Evolutionary conservation across 1,284 basidiomycete species (phyloP), one percentile per base, ranked within the genome.

Genomic region (Sutorius eximius): DNA sequence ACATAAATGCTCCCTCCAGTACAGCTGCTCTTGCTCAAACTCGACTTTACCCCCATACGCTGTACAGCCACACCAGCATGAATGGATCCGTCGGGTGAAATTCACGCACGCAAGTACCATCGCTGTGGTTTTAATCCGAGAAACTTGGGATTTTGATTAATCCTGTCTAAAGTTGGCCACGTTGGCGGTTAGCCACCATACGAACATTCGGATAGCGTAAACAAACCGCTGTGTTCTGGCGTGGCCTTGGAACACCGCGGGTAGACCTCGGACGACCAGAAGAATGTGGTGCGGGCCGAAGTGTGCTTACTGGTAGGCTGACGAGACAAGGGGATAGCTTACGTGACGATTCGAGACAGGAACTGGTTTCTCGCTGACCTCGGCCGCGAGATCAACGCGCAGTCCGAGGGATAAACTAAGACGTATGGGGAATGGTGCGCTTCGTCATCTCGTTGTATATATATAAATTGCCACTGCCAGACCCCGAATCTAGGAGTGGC

Each of bases 91-190:
- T 27, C 24, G 24, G 24, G 5, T 5, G 24, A 27, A 5, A 27
- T 27, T 27, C 24, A 27, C 5, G 5, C 24, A 27, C 5, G 5
- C 24, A 49, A 24, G 58, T 49, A 16, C 49, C 41, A 12, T 45
- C 59, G 7, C 46, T 37, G 13, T 46, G 41, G 38, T 32, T 42
- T 29, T 43, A 58, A 34, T 58, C 27, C 24, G 44, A 58, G 37
- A 58, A 57, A 33, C 49, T 45, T 34, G 51, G 53, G 27, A 58
- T 51, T 10, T 45, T 33, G 22, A 45, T 33, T 6, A 42, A 37
- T 9, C 12, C 41, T 49, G 50, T 37, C 22, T 60, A 50, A 27
- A 48, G 29, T 45, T 30, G 18, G 30, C n/a, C 41, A 47, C 42
- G 11, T 12, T 33, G 16, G 22, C 29, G 36, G 40, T 29, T 30